Evolutionary conservation across 2,329 filamentous ascomycete genomes (phyloP), one percentile per base, ranked within the genome.

Genomic region (Thielaviopsis punctulata): DNA sequence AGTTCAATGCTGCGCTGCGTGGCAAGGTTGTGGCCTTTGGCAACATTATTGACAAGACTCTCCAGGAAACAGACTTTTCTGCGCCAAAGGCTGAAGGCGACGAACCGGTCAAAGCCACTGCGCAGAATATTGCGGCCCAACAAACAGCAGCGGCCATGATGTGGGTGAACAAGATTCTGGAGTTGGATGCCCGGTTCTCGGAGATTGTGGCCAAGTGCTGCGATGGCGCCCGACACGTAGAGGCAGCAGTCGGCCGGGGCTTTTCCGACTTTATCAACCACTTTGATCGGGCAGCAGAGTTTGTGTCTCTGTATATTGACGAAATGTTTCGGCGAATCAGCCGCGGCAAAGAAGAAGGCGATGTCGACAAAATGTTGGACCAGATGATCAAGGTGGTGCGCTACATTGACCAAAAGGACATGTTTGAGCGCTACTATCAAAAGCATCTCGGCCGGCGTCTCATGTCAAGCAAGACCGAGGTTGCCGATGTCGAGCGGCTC

Each of bases 401-500:
- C 45, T 95, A 94, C 59, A 77, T 98, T 36, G 79, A 82, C 52
- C 90, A 96, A 61, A 92, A 90, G 67, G 92, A 98, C 63, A 73
- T 94, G 59, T 95, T 98, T 61, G 90, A 98, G 68, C 80, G 85
- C 4, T 98, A 98, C 66, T 96, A 98, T 71, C 95, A 96, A 71
- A 94, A 94, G 64, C 92, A 98, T 66, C 75, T 98, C 22, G 90
- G 86, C 45, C 83, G 86, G 55, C 80, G 92, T 49, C 70, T 98
- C 43, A 72, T 98, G 18, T 86, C 92, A 68, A 86, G 83, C 62
- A 93, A 92, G 60, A 90, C 87, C 0, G 82, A 93, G 59, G 94
- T 86, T 62, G 82, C 86, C 57, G 90, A 95, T 61, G 86, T 88
- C 1, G 92, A 98, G 67, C 89, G 90, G 64, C 84, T 92, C 61